Percentiles rank a stretch among this genome's conserved stretches.
Evolutionary conservation across 2,329 filamentous ascomycete species (phyloP).

Genomic region (Xylaria sp.): DNA sequence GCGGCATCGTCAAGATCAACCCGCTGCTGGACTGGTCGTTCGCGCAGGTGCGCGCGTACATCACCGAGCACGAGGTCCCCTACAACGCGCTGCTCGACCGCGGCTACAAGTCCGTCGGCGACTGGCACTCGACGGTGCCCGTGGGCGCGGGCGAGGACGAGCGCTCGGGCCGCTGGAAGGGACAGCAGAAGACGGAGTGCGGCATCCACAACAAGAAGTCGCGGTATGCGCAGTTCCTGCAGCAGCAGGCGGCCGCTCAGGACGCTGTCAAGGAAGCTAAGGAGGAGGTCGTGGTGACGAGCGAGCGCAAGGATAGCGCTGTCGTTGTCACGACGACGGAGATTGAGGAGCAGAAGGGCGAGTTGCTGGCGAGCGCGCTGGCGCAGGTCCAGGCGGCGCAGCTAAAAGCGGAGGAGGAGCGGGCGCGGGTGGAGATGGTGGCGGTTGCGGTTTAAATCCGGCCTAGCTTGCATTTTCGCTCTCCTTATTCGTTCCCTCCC

Average conservation of each 20-base stretch:
- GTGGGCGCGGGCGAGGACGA: constrained; percentile 91
- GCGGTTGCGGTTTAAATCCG: background rate
- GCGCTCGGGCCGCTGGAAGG: constrained; percentile 94
- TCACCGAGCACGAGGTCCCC: constrained; percentile 79
- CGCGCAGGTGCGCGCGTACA: constrained; percentile 80
- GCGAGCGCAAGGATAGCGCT: background rate
- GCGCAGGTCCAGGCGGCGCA: constrained; percentile 14
- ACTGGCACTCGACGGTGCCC: constrained; percentile 95
- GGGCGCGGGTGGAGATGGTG: constrained; percentile 3
- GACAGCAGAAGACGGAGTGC: constrained; percentile 91
- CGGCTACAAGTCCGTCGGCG: constrained; percentile 97
- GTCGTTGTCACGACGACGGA: constrained; percentile 13
- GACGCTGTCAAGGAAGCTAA: constrained; percentile 39
- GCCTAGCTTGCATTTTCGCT: too few species aligned
- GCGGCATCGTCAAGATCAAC: constrained; percentile 94
- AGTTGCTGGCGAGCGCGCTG: constrained; percentile 9
- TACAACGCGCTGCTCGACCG: constrained; percentile 88
- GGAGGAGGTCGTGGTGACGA: constrained; percentile 10
- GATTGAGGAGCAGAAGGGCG: constrained; percentile 16
- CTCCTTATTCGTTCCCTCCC: background rate
- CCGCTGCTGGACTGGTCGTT: constrained; percentile 94
- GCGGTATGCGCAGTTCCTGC: constrained; percentile 82
- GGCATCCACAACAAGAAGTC: constrained; percentile 98
- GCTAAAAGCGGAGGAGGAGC: constrained; percentile 10
- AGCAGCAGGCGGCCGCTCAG: constrained; percentile 47